Base-by-base conservation (phyloP, 106 monocot species). In the Agapanthus africanus region DNA sequence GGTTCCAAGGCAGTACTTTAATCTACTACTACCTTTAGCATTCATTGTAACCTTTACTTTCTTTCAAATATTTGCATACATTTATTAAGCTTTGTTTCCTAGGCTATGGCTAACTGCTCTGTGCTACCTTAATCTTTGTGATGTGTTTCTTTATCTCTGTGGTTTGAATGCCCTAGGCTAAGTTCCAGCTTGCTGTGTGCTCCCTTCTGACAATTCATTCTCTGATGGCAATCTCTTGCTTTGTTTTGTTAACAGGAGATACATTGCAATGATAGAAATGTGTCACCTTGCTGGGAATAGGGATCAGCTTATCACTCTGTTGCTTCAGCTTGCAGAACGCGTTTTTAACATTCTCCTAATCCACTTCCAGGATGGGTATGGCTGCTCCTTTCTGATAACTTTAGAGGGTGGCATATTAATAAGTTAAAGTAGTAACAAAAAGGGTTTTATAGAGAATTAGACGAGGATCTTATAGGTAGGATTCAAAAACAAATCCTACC, bases 191-290 rank as follows among this genome's bases (percentile, higher is more conserved):
- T 50, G 19, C 61, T 35, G 33, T 19, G n/a, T 34, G 61, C 27
- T 61, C 3, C 15, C 0, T 57, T 57, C 61, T 61, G 33, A 3
- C 36, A 3, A 32, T 61, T 35, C 13, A 62, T 32, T 68, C 9
- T 5, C 28, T 69, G 57, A 15, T 50, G 9, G n/a, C 50, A 13
- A 4, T 47, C 37, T 32, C 14, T 50, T 39, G 6, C 19, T n/a
- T 52, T 54, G 33, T 7, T 75, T 44, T 40, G n/a, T 3, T 40
- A 56, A 46, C 81, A 97, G 95, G 89, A 86, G 95, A 73, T 91
- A 86, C 65, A 79, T 97, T 66, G 91, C 95, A 57, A 89, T 91
- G 88, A 76, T 88, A 33, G 88, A 91, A 71, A 91, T 97, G 86
- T 97, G 95, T 63, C 78, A 72, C 47, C 78, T 86, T 71, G 80